Conservation (phyloP, 2,329 filamentous ascomycete species). For the Fusarium duplospermum region DNA sequence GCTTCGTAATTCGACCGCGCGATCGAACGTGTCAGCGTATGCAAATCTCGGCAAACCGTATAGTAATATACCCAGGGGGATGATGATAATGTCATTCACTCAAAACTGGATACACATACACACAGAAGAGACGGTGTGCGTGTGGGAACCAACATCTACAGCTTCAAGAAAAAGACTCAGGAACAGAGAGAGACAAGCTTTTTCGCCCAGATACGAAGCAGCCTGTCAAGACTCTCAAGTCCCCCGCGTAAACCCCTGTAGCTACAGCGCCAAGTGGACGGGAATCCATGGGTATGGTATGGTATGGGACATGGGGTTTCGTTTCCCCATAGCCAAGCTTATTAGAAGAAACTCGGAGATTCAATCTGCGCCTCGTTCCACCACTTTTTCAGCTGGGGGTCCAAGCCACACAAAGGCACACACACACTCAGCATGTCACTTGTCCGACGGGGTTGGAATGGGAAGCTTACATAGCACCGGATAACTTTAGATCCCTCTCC, state of each 20-base stretch:
- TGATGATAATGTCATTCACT: background rate
- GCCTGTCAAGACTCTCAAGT: background rate
- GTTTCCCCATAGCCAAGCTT: background rate
- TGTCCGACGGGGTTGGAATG: background rate
- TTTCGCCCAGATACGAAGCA: slow-evolving; percentile 1
- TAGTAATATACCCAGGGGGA: background rate
- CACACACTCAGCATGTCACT: background rate
- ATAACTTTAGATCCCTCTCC: background rate
- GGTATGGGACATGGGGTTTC: background rate
- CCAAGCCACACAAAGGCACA: background rate
- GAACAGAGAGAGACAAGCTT: slow-evolving; percentile 15
- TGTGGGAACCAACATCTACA: background rate
- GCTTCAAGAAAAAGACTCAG: background rate
- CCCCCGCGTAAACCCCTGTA: background rate
- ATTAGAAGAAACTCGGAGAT: background rate
- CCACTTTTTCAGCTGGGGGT: background rate
- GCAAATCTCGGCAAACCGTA: background rate
- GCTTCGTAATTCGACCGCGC: background rate
- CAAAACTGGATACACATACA: background rate
- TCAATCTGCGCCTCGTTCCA: background rate
- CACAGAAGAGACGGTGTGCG: background rate
- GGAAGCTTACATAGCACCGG: background rate
- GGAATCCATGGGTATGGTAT: background rate
- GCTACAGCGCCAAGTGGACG: background rate
- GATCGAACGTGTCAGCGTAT: background rate